phyloP scores from a whole-genome alignment of 1,284 basidiomycete species.

The Trametes polyzona region DNA sequence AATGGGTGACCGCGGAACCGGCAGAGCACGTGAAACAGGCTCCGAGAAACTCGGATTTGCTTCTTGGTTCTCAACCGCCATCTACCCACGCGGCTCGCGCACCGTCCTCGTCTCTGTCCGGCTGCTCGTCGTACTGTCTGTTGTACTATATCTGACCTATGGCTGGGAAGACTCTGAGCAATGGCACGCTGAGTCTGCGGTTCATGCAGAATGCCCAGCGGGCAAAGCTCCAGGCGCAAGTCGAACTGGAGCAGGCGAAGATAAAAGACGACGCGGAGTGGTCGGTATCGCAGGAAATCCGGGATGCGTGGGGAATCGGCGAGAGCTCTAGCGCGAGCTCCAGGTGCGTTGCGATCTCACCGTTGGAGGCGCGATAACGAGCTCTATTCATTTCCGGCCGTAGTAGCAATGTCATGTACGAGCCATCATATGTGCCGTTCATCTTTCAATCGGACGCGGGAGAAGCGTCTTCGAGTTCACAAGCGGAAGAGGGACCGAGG shows the following conservation, averaged over 20 bases:
- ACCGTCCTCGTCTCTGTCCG: neutral
- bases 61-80: conserved; percentile 6
- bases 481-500: conserved; percentile 34
- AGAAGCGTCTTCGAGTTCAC: conserved; percentile 17
- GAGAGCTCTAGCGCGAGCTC: conserved; percentile 31
- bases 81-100: neutral
- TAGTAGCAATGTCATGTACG: conserved; percentile 50
- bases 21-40: neutral
- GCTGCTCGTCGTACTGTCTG: neutral
- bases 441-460: conserved; percentile 51
- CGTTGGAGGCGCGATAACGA: conserved; percentile 3
- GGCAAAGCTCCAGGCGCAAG: conserved; percentile 53
- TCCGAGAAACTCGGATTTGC: conserved; percentile 7
- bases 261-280: conserved; percentile 73
- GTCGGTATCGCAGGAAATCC: conserved; percentile 61
- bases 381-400: neutral
- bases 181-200: conserved; percentile 65
- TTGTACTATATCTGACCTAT: conserved; percentile 34
- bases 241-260: conserved; percentile 56
- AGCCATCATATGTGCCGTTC: conserved; percentile 74
- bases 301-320: conserved; percentile 58
- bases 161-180: conserved; percentile 64
- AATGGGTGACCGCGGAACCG: conserved; percentile 1
- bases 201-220: conserved; percentile 80
- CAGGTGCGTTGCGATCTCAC: conserved; percentile 35